These are phyloP conservation scores for Gossypium davidsonii DNA, from an alignment of 441 rosid species.

Conservation along the genomic window DNA sequence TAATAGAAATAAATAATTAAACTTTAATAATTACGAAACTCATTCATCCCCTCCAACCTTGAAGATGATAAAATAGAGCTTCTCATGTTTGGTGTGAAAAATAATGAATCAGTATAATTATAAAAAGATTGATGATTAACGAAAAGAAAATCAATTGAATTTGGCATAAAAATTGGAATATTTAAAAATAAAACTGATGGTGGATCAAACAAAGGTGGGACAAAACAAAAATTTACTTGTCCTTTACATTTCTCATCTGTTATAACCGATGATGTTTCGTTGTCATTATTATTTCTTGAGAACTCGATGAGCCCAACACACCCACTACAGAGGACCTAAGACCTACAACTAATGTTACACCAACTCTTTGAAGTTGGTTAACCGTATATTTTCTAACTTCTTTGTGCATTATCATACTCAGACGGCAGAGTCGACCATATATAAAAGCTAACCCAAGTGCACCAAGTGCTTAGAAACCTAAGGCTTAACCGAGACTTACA, in stretches of 20 bases:
- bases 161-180: slow-evolving; percentile 32
- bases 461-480: too few relatives aligned
- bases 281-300: too few relatives aligned
- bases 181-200: slow-evolving; percentile 38
- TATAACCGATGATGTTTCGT: slow-evolving; percentile 36
- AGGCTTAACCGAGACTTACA: too few relatives aligned
- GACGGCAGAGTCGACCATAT: too few relatives aligned
- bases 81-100: slow-evolving; percentile 33
- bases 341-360: too few relatives aligned
- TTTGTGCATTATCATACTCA: too few relatives aligned
- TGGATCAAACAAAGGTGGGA: slow-evolving; percentile 29
- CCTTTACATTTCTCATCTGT: slow-evolving; percentile 49
- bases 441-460: too few relatives aligned
- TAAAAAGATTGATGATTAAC: slow-evolving; percentile 30
- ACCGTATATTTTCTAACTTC: too few relatives aligned
- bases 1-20: neutral
- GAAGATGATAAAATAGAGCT: slow-evolving; percentile 34
- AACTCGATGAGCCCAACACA: too few relatives aligned
- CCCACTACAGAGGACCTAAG: fast-evolving
- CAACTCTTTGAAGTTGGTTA: too few relatives aligned
- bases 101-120: slow-evolving; percentile 18
- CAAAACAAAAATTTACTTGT: slow-evolving; percentile 46
- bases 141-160: slow-evolving; percentile 34
- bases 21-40: slow-evolving; percentile 32
- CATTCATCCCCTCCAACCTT: slow-evolving; percentile 35